Base-by-base conservation (phyloP, 2,329 filamentous ascomycete genomes). In the Byssoonygena ceratinophila region DNA sequence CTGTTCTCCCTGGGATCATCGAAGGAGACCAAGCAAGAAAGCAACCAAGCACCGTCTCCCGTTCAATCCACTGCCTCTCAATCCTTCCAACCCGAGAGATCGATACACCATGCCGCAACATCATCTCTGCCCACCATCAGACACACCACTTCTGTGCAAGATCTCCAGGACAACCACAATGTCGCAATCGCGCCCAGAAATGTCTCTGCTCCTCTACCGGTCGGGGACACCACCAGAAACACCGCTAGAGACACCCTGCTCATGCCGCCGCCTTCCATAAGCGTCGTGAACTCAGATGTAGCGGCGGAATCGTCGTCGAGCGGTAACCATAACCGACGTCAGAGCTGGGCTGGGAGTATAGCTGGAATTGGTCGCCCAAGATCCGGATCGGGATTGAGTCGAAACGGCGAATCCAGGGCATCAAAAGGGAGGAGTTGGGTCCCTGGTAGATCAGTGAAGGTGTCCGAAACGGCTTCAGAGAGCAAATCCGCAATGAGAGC, bases 351-450 rank as follows among this genome's bases (percentile, higher is more conserved):
- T 53, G 59, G 63, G 22, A 60, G 57, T 48, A 59, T 64, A 55
- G 66, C 67, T 22, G 7, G 60, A 60, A 44, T 69, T 65, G 53
- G 63, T 39, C 63, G 68, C 12, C 66, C 67, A 3, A 64, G 62
- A 2, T 58, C 64, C 1, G 61, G 61, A 18, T 61, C 68, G 4
- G 64, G 63, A 31, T 68, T 66, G 25, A 65, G 37, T 12, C 47
- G 20, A 8, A 64, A 63, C 48, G 51, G 56, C 39, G 40, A 54
- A 18, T 45, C 52, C 8, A 55, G 58, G 54, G 16, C 45, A 27
- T 46, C 59, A 6, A 74, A 72, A 59, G 66, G 68, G 47, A 66
- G 65, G 53, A 73, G 69, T 58, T 74, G 71, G 71, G 64, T 74
- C 51, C 67, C 71, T 1, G 69, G 68, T n/a, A 68, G 68, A 37